Base-by-base conservation (phyloP, 2,329 filamentous ascomycete species). In the Penicillium olsonii region DNA sequence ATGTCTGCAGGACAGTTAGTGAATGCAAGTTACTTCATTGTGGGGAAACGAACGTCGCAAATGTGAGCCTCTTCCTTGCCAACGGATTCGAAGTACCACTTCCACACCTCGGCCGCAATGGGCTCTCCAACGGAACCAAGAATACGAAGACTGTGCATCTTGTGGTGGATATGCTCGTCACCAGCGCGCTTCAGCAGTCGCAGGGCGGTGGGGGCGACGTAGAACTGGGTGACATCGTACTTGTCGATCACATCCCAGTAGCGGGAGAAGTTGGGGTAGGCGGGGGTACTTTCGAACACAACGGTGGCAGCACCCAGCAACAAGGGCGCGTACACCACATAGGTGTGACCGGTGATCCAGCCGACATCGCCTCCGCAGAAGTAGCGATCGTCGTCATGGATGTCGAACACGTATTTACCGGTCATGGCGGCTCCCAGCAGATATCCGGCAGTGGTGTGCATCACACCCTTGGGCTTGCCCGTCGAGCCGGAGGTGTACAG, bases 181-280 rank as follows among this genome's bases (percentile, higher is more conserved):
- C 94, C 94, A 24, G 94, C 94, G 60, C 94, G 90, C 84, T 99
- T 99, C 65, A 99, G 80, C 63, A 99, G 75, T 62, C 94, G 84
- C 71, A 99, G 78, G 10, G 94, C 94, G 19, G 94, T 99, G 18
- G 94, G 94, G 1, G 94, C 94, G 53, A 97, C 94, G 70, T 99
- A 99, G 78, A 99, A 99, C 66, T 99, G 94, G 17, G 92, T 96
- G 59, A 99, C 88, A 59, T 88, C 82, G 78, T 99, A 88, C 79
- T 95, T 90, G 63, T 92, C 90, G 71, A 97, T 92, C 45, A 97
- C 94, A 60, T 97, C 92, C 94, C 94, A 99, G 79, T 99, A 99
- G 61, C 94, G 85, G 49, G 92, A 96, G 79, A 96, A 99, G 79
- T 95, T 87, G 64, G 94, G 94, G 72, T 97, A 97, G 42, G 92